phyloP scores from a whole-genome alignment of 2,329 filamentous ascomycete genomes.

The Calonectria leucothoes region DNA sequence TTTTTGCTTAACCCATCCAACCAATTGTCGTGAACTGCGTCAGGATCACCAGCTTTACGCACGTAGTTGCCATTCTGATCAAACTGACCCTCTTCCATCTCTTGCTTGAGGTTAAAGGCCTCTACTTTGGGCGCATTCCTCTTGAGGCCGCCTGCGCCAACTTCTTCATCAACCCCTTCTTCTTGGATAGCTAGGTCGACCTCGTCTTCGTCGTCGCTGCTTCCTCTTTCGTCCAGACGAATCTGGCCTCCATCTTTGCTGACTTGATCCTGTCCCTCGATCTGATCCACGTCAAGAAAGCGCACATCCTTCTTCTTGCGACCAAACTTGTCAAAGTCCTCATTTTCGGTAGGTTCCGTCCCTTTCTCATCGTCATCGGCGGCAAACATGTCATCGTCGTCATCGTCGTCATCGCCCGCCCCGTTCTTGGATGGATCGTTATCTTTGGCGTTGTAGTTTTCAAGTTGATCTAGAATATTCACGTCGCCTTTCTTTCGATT shows the following conservation, averaged over 20 bases:
- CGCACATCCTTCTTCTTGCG: conserved; percentile 73
- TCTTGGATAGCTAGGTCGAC: conserved; percentile 78
- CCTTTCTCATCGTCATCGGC: conserved; percentile 65
- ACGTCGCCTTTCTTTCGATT: conserved; percentile 64
- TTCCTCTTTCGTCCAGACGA: conserved; percentile 66
- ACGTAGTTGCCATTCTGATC: conserved; percentile 93
- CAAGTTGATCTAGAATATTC: conserved; percentile 63
- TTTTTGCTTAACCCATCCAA: conserved; percentile 92
- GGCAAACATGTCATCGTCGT: conserved; percentile 79
- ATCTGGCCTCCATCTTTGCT: conserved; percentile 83
- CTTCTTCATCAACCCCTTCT: conserved; percentile 85
- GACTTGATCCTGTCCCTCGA: conserved; percentile 81
- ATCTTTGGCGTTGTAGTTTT: conserved; percentile 61
- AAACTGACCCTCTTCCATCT: conserved; percentile 93
- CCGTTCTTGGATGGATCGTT: conserved; percentile 49
- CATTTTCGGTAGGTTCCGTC: conserved; percentile 44
- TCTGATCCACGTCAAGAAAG: conserved; percentile 70
- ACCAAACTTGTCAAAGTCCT: conserved; percentile 51
- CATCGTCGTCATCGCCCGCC: conserved; percentile 73
- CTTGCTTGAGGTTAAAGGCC: conserved; percentile 92
- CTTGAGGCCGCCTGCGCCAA: conserved; percentile 91
- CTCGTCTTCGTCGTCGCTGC: conserved; percentile 74
- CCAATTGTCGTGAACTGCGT: conserved; percentile 93
- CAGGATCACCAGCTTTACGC: conserved; percentile 87
- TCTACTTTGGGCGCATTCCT: conserved; percentile 93